Base-by-base conservation (phyloP, 768 basidiomycete species). In the Naganishia antarctica region DNA sequence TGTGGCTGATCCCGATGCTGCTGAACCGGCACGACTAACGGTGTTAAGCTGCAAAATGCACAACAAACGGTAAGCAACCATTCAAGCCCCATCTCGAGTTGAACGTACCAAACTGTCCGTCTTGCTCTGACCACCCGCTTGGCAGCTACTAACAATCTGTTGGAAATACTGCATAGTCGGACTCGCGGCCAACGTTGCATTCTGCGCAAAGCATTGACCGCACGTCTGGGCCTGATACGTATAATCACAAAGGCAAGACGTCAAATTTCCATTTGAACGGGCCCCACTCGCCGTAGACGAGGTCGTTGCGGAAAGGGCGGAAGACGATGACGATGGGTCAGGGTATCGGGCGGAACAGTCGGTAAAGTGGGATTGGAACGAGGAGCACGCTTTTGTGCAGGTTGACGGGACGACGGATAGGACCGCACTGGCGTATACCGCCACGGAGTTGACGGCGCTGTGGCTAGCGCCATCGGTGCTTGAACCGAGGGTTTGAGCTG, bases 191-290 rank as follows among this genome's bases (percentile, higher is more conserved):
- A 57, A 40, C n/a, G 53, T 57, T 5, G 21, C 26, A 15, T 57
- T 57, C 3, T 23, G 15, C n/a, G 53, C 3, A 3, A 57, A 57
- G 40, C 53, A 57, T 25, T 23, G 31, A 18, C 37, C 37, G 15
- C 53, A 57, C 34, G 53, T 37, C n/a, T 34, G 32, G 11, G 32
- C 32, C 37, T 57, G 53, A 34, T 37, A 37, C 8, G 37, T 37
- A 32, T 34, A 37, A 12, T 57, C 34, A n/a, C 53, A 57, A 21
- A 57, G 31, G 37, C 53, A 57, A 5, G 32, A 15, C 23, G 37
- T 40, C 32, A 57, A 34, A 32, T 34, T 15, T 4, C 21, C 40
- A 18, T 57, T 26, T 23, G 53, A 40, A 11, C 25, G 37, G 12
- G 34, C n/a, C 15, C 25, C 31, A 12, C 25, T 34, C 53, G 37